These are phyloP conservation scores for Penicillium sp. DNA, from an alignment of 2,329 filamentous ascomycete genomes.

Conservation along the genomic window DNA sequence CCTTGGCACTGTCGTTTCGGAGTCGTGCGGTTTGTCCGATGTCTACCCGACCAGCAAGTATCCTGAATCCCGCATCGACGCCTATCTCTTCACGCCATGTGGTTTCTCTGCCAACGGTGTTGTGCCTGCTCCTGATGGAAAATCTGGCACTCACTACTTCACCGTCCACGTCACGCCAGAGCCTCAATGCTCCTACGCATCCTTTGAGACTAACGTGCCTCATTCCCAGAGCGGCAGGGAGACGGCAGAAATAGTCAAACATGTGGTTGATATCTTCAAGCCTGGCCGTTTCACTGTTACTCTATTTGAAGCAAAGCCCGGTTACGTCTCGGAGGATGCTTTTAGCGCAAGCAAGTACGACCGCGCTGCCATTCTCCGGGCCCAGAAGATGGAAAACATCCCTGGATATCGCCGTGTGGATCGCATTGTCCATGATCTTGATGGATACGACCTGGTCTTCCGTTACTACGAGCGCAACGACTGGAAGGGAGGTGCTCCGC, in stretches of 20 bases:
- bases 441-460: slow-evolving; percentile 96
- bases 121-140: slow-evolving; percentile 67
- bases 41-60: slow-evolving; percentile 85
- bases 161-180: slow-evolving; percentile 98
- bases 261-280: slow-evolving; percentile 93
- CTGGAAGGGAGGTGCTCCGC: slow-evolving; percentile 64
- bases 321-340: slow-evolving; percentile 36
- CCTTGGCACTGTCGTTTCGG: slow-evolving; percentile 85
- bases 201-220: slow-evolving; percentile 97
- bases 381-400: slow-evolving; percentile 67
- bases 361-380: slow-evolving; percentile 38
- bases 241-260: slow-evolving; percentile 85
- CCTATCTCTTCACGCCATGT: slow-evolving; percentile 93
- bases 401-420: slow-evolving; percentile 85
- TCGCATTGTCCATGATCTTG: slow-evolving; percentile 93
- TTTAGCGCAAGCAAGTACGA: slow-evolving; percentile 42
- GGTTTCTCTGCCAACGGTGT: slow-evolving; percentile 97
- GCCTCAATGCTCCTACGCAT: slow-evolving; percentile 94
- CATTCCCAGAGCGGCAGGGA: slow-evolving; percentile 81
- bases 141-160: slow-evolving; percentile 77
- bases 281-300: slow-evolving; percentile 97
- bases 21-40: slow-evolving; percentile 80
- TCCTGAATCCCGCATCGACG: slow-evolving; percentile 88
- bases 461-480: slow-evolving; percentile 91
- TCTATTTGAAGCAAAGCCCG: slow-evolving; percentile 81